Conservation (phyloP, 345 rosid species). For the Salix viminalis region DNA sequence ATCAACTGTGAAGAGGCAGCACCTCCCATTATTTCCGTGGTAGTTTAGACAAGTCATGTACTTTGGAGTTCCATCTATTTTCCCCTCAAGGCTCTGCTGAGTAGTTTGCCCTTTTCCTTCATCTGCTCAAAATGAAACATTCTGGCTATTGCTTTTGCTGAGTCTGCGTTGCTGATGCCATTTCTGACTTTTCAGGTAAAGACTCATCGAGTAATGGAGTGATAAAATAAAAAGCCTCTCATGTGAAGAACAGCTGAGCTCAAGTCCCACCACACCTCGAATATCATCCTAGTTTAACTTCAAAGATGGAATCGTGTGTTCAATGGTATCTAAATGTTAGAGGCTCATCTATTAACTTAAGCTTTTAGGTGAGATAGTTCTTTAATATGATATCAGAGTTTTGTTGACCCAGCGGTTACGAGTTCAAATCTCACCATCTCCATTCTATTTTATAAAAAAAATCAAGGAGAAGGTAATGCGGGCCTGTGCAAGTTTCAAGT, state of each 20-base stretch:
- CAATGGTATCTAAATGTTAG: neutral
- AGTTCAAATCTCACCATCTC: no score
- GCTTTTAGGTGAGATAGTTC: no score
- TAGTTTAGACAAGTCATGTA: neutral
- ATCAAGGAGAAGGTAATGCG: no score
- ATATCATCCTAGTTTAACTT: neutral
- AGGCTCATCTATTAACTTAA: no score
- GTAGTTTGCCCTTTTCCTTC: slow-evolving; percentile 35
- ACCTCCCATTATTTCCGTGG: no score
- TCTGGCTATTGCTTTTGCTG: slow-evolving; percentile 1
- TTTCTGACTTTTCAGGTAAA: slow-evolving; percentile 35
- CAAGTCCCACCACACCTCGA: slow-evolving; percentile 34
- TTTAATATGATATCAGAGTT: no score
- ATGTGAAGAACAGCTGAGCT: slow-evolving; percentile 82
- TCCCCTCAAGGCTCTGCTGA: slow-evolving; percentile 20
- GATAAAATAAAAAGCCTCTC: slow-evolving; percentile 40
- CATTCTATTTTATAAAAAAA: no score
- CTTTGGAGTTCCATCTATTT: neutral
- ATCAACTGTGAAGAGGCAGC: no score
- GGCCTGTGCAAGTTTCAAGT: no score
- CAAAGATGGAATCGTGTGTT: neutral
- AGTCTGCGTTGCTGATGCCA: slow-evolving; percentile 10
- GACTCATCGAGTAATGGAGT: slow-evolving; percentile 22
- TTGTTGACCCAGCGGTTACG: no score
- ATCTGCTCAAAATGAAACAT: neutral